Base-by-base conservation (phyloP, 805 yeast species). In the Saturnispora saitoi region DNA sequence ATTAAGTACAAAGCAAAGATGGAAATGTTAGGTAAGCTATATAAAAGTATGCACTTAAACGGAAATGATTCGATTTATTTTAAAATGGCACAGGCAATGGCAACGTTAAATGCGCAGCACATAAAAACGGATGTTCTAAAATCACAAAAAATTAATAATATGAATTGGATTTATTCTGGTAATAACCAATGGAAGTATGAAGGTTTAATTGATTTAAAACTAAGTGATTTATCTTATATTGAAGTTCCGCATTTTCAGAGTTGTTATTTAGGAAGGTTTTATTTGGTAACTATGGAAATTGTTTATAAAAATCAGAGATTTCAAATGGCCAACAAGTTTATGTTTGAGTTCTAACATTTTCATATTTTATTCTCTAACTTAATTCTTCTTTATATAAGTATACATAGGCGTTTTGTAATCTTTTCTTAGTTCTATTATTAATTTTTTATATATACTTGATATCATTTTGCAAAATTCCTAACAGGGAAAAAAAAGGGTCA, bases 191-290 rank as follows among this genome's bases (percentile, higher is more conserved):
- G 46, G 40, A 28, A 22, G 4, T 42, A 8, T 22, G 14, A 37
- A 22, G 26, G 29, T 6, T 15, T 11, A 12, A 20, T 37, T 24
- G 29, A 22, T 22, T 14, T 37, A 12, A 3, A 37, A 37, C 17
- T 37, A 14, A 12, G 11, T 2, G 29, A 14, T 22, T 8, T 20
- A 11, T 22, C n/a, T 10, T 20, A 12, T 14, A 22, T 4, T n/a
- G 32, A 24, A 19, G 19, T 43, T 14, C 14, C 29, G 7, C 34
- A 40, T 10, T 55, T 53, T 22, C 55, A 54, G 31, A 48, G 47
- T n/a, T 55, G 58, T 22, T 37, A 45, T 8, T 24, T 55, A 6
- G 32, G 51, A 17, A 39, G 58, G 30, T 20, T 44, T 11, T 55
- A 55, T 34, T 37, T 40, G 32, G 39, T 50, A 4, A 40, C 38